Evolutionary conservation across 2,329 filamentous ascomycete genomes (phyloP).

Genomic region (Sordariomycetes sp.): DNA sequence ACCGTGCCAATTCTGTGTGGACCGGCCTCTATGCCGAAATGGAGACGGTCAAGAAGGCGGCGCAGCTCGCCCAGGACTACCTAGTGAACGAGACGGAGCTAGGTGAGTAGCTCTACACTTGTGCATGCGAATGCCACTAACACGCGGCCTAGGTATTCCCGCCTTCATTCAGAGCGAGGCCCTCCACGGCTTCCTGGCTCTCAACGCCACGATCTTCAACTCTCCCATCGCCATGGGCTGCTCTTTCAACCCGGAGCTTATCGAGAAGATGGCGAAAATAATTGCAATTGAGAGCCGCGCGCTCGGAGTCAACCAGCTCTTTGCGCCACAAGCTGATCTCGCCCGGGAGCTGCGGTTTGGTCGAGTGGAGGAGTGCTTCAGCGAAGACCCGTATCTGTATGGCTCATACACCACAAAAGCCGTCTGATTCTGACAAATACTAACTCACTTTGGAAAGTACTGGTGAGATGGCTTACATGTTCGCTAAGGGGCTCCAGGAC

Average conservation of each 20-base stretch:
- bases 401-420: conserved; percentile 4
- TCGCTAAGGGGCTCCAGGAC: conserved; percentile 44
- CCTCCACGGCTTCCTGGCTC: conserved; percentile 58
- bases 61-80: conserved; percentile 57
- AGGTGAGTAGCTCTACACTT: conserved; percentile 11
- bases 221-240: conserved; percentile 61
- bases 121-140: neutral
- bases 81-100: conserved; percentile 33
- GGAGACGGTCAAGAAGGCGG: conserved; percentile 47
- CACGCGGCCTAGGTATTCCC: conserved; percentile 47
- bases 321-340: conserved; percentile 57
- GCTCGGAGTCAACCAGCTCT: conserved; percentile 60
- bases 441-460: conserved; percentile 17
- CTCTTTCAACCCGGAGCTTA: conserved; percentile 52
- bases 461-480: conserved; percentile 52
- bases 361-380: conserved; percentile 61
- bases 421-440: neutral
- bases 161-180: conserved; percentile 62
- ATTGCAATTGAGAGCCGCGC: conserved; percentile 54
- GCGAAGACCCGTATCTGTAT: conserved; percentile 52
- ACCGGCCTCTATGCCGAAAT: conserved; percentile 55
- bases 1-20: conserved; percentile 57
- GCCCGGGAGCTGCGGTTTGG: conserved; percentile 60
- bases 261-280: conserved; percentile 51
- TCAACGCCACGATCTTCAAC: conserved; percentile 69